These are phyloP conservation scores for Macrophomina pseudophaseolina DNA, from an alignment of 2,329 filamentous ascomycete species.

Conservation along the genomic window DNA sequence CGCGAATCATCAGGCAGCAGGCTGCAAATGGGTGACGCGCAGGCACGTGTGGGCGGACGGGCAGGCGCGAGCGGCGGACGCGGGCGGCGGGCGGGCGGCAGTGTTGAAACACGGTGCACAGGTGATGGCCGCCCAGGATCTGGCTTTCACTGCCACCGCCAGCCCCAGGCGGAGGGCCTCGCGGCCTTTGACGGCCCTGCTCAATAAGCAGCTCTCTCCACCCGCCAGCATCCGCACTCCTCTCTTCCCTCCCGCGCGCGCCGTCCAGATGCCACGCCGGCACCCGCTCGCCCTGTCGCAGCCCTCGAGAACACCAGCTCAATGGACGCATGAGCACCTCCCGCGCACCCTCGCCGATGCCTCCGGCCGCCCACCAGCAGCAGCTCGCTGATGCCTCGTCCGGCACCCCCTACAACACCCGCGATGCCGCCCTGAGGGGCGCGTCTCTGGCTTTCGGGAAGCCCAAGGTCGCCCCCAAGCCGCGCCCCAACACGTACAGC, in stretches of 20 bases:
- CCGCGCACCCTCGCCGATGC: slow-evolving; percentile 35
- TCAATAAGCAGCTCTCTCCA: not conserved
- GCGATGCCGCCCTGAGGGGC: slow-evolving; percentile 55
- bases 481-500: slow-evolving; percentile 46
- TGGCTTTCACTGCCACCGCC: slow-evolving; percentile 1
- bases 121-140: not conserved
- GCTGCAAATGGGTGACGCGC: slow-evolving; percentile 3
- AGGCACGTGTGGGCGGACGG: slow-evolving; percentile 4
- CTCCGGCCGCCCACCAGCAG: slow-evolving; percentile 36
- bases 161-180: not conserved
- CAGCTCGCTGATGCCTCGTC: slow-evolving; percentile 41
- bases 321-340: slow-evolving; percentile 46
- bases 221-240: not conserved
- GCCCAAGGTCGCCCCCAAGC: slow-evolving; percentile 48
- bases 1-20: slow-evolving; percentile 14
- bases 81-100: not conserved
- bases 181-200: not conserved
- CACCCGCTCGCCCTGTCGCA: not conserved
- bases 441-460: slow-evolving; percentile 56
- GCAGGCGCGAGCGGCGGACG: not conserved
- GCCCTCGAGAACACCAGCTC: slow-evolving; percentile 29
- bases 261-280: slow-evolving; percentile 11
- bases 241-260: not conserved
- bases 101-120: not conserved
- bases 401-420: slow-evolving; percentile 45